phyloP scores from a whole-genome alignment of 2,329 filamentous ascomycete genomes.

The Cladosporium cucumerinum region DNA sequence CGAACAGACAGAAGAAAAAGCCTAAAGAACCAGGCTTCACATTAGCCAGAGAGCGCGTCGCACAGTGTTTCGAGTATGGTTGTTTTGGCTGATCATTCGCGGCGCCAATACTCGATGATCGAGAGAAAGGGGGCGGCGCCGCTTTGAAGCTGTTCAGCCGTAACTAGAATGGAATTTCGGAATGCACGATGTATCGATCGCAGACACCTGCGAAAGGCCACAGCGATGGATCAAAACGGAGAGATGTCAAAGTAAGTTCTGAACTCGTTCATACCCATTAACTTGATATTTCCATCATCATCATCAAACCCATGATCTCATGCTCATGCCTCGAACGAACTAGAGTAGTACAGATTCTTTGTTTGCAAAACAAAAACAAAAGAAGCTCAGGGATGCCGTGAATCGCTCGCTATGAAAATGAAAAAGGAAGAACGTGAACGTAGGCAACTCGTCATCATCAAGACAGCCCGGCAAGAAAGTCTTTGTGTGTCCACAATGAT shows the following conservation, averaged over 20 bases:
- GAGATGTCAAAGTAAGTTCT: background rate
- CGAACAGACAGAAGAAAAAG: no score
- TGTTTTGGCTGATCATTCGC: no score
- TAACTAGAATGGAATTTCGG: no score
- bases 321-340: slow-evolving; percentile 1
- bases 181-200: no score
- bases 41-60: no score
- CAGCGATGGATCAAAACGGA: background rate
- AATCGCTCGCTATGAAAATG: background rate
- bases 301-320: background rate
- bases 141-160: no score
- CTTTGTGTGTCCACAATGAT: background rate
- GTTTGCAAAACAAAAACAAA: background rate
- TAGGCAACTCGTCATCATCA: background rate
- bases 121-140: no score
- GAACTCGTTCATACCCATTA: background rate
- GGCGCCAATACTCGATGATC: no score
- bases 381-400: background rate
- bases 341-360: background rate
- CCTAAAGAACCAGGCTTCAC: no score
- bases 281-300: background rate
- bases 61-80: no score
- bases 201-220: background rate
- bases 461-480: background rate
- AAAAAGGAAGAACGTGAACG: background rate